These are phyloP conservation scores for Asterochloris erici DNA, from an alignment of 139 green algal genomes.

Conservation along the genomic window DNA sequence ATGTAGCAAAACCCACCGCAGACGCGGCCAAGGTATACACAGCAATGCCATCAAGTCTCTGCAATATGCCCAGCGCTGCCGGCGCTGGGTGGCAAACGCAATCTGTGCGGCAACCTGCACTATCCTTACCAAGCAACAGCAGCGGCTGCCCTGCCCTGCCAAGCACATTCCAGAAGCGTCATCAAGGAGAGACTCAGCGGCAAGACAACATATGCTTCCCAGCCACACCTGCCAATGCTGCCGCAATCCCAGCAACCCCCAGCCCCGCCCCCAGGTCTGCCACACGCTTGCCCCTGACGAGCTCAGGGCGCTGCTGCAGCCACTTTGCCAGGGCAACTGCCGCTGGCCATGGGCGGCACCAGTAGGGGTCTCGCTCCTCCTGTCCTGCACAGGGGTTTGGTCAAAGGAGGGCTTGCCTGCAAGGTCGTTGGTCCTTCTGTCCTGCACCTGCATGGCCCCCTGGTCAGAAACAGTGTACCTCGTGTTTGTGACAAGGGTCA, in stretches of 20 bases:
- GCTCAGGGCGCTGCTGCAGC: conserved; percentile 49
- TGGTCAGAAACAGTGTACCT: too few relatives aligned
- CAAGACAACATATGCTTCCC: background rate
- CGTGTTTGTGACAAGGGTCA: too few relatives aligned
- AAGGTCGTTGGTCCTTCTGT: too few relatives aligned
- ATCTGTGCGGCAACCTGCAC: background rate
- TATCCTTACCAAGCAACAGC: background rate
- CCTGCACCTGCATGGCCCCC: too few relatives aligned
- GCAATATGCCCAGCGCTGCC: too few relatives aligned
- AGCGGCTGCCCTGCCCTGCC: too few relatives aligned
- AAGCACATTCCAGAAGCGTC: background rate
- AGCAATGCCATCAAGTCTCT: too few relatives aligned
- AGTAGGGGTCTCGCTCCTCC: conserved; percentile 64
- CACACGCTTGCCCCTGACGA: conserved; percentile 55
- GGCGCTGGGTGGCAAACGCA: too few relatives aligned
- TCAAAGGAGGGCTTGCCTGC: too few relatives aligned
- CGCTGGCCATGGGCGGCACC: conserved; percentile 73
- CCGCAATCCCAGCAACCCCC: conserved; percentile 69
- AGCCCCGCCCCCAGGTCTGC: conserved; percentile 71
- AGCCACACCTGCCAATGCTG: conserved; percentile 55
- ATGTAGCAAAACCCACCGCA: too few relatives aligned
- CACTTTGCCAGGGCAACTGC: conserved; percentile 64
- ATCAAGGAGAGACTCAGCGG: background rate
- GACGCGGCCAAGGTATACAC: too few relatives aligned
- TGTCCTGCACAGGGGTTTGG: conserved; percentile 19